Evolutionary conservation across 2,329 filamentous ascomycete genomes (phyloP), one percentile per base, ranked within the genome.

Genomic region (Elsinoe arachidis): DNA sequence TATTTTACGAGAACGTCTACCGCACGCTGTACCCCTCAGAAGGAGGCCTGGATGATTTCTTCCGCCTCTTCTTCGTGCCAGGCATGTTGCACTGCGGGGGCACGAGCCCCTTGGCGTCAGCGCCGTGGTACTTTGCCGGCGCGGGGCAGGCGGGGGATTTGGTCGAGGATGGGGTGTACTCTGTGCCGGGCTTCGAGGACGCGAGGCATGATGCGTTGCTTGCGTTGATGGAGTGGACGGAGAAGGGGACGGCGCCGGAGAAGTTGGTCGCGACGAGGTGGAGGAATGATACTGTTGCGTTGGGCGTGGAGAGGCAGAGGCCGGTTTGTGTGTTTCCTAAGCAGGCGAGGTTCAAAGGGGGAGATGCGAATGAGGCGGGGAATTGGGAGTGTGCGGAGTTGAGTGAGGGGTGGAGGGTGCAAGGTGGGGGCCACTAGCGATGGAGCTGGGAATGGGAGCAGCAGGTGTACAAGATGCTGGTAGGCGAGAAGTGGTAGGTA

Each of bases 1-100:
- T 78, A 65, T 84, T 74, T 63, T 78, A 80, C 66, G 69, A 74
- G 15, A 71, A 74, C 14, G 73, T 80, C 1, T 49, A 65, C n/a
- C 66, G 65, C 5, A 67, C 67, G 0, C 58, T 76, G 21, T 58
- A 66, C n/a, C 68, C 70, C 0, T 59, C 63, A 11, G 71, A 69
- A 17, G 63, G 72, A 30, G 61, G 71, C 2, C 59, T 75, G 1
- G 30, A 46, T n/a, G 68, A 73, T 43, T 76, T 72, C 63, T 76
- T 70, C 64, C 70, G 72, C 46, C 70, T 72, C 63, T 76, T 76
- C 65, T 61, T 73, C 17, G 70, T 76, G 10, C 74, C 73, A 1
- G 74, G 73, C 6, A 76, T 75, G 74, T 63, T 68, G 34, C 74
- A 76, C 61, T 76, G 74, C 62, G 52, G 63, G 9, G 68, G 69